Conservation (phyloP, 306 rosid species). For the Corylus avellana region DNA sequence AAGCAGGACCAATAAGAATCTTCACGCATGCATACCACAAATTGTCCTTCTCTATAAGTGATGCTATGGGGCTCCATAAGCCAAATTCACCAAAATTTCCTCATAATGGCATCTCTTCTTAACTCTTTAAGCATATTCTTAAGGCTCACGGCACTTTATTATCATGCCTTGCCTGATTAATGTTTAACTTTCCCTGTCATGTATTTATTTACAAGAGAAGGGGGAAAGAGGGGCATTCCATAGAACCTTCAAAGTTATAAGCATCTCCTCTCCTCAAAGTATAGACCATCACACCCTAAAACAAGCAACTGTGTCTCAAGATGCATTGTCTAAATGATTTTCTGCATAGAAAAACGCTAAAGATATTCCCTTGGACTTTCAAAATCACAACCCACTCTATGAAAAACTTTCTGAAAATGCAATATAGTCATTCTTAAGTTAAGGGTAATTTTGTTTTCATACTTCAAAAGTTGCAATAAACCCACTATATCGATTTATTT, state of each 20-base stretch:
- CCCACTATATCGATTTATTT: background rate
- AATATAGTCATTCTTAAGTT: too few relatives aligned
- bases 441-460: too few relatives aligned
- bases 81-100: background rate
- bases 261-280: too few relatives aligned
- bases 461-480: too few relatives aligned
- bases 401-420: background rate
- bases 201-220: too few relatives aligned
- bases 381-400: background rate
- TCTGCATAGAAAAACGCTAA: background rate
- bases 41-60: background rate
- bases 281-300: background rate
- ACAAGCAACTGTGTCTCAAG: background rate
- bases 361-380: background rate
- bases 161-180: background rate
- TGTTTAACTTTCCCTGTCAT: background rate
- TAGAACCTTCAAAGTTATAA: too few relatives aligned
- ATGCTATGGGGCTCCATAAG: background rate
- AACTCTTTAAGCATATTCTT: background rate
- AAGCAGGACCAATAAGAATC: background rate
- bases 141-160: background rate
- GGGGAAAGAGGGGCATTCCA: too few relatives aligned
- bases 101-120: background rate
- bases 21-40: background rate
- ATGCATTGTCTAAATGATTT: too few relatives aligned